Conservation (phyloP, 192 early-diverging fungal genomes). For the Coemansia sp. region DNA sequence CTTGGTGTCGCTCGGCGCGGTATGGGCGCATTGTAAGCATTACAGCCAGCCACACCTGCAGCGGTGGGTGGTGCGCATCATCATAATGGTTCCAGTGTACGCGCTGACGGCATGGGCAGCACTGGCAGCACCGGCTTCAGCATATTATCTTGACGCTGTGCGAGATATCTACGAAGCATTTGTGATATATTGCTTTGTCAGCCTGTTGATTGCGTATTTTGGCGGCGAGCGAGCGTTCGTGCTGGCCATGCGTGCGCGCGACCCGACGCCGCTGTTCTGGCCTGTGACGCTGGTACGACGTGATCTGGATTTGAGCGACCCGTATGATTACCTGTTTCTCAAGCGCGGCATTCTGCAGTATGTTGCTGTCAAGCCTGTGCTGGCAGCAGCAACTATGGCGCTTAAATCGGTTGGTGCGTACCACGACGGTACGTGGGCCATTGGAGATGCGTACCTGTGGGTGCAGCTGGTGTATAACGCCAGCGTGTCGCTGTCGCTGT, state of each 20-base stretch:
- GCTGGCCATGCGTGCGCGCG: conserved; percentile 74
- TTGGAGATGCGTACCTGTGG: conserved; percentile 75
- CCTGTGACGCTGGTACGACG: conserved; percentile 71
- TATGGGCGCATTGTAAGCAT: conserved; percentile 56
- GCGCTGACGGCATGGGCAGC: conserved; percentile 78
- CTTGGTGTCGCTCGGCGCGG: conserved; percentile 41
- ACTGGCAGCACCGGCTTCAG: conserved; percentile 67
- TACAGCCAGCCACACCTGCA: conserved; percentile 61
- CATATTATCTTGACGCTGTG: conserved; percentile 87
- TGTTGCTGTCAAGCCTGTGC: conserved; percentile 81
- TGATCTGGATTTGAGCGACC: conserved; percentile 83
- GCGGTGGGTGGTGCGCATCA: conserved; percentile 67
- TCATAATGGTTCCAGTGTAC: conserved; percentile 82
- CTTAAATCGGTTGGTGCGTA: conserved; percentile 72
- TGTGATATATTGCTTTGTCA: conserved; percentile 95
- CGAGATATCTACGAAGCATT: conserved; percentile 95
- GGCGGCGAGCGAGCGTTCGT: conserved; percentile 86
- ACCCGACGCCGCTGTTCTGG: conserved; percentile 77
- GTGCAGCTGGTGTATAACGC: conserved; percentile 82
- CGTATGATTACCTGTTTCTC: conserved; percentile 81
- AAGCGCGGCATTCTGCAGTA: conserved; percentile 94
- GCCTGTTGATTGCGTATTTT: conserved; percentile 79
- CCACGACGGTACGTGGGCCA: conserved; percentile 76
- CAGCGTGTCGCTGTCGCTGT: conserved; percentile 81
- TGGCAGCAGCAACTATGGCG: conserved; percentile 77